Conservation (phyloP, 202 grass and related monocot species). For the Setaria viridis region DNA sequence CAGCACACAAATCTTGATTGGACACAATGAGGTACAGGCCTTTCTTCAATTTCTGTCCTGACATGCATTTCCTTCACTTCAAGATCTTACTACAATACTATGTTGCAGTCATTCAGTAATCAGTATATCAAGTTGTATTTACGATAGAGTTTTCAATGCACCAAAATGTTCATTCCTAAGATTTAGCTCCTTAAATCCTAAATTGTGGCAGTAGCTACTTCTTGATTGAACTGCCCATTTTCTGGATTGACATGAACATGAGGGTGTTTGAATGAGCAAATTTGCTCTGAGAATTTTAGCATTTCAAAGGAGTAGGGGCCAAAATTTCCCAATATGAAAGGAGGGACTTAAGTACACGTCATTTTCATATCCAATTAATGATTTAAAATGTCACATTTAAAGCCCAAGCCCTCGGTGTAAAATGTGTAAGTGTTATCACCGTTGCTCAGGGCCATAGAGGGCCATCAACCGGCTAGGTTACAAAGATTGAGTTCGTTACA, state of each 20-base stretch:
- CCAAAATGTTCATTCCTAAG: neutral
- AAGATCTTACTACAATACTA: neutral
- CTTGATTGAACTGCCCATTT: neutral
- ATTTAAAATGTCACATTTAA: neutral
- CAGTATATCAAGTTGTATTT: neutral
- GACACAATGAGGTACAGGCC: constrained; percentile 25
- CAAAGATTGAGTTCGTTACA: too few relatives aligned
- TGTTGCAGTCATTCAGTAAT: neutral
- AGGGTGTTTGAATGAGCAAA: neutral
- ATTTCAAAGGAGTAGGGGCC: neutral
- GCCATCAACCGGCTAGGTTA: too few relatives aligned
- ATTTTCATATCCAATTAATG: neutral
- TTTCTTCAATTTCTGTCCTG: neutral
- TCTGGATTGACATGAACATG: neutral
- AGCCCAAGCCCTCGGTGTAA: neutral
- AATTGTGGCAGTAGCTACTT: neutral
- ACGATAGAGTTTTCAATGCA: neutral
- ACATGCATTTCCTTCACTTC: neutral
- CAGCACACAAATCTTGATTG: constrained; percentile 2
- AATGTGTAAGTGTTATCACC: too few relatives aligned
- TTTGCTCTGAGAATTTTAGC: neutral
- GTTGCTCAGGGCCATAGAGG: too few relatives aligned
- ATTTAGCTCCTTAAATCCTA: neutral
- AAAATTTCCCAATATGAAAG: neutral
- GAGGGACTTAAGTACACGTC: neutral